Evolutionary conservation across 225 moss, liverwort and hornwort genomes (phyloP).

Genomic region (Bryoerythrophyllum caledonicum): DNA sequence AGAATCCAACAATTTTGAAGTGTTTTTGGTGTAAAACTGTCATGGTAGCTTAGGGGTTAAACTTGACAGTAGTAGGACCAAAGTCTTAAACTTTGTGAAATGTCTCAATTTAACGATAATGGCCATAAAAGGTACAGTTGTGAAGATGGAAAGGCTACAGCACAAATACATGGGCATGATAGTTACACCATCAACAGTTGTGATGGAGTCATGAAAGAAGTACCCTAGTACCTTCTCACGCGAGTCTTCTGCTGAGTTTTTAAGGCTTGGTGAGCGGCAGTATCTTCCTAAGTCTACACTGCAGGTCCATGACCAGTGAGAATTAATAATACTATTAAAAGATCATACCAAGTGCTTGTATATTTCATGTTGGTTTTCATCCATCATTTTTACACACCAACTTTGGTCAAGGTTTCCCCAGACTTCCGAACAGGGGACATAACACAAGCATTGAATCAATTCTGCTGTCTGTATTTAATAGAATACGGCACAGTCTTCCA

Average conservation of each 20-base stretch:
- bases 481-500: too few species aligned
- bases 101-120: too few species aligned
- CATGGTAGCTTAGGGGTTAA: too few species aligned
- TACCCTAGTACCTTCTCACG: not conserved
- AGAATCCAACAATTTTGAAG: too few species aligned
- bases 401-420: not conserved
- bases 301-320: not conserved
- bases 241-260: not conserved
- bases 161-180: not conserved
- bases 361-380: not conserved
- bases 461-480: not conserved
- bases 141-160: not conserved
- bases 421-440: not conserved
- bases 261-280: not conserved
- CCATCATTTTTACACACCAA: not conserved
- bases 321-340: not conserved
- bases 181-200: not conserved
- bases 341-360: too few species aligned
- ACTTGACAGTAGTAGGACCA: too few species aligned
- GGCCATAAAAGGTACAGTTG: not conserved
- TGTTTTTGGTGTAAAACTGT: too few species aligned
- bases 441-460: not conserved
- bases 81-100: too few species aligned
- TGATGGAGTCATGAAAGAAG: not conserved
- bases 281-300: not conserved